Conservation (phyloP, 1,284 basidiomycete genomes). For the Apiotrichum veenhuisii region DNA sequence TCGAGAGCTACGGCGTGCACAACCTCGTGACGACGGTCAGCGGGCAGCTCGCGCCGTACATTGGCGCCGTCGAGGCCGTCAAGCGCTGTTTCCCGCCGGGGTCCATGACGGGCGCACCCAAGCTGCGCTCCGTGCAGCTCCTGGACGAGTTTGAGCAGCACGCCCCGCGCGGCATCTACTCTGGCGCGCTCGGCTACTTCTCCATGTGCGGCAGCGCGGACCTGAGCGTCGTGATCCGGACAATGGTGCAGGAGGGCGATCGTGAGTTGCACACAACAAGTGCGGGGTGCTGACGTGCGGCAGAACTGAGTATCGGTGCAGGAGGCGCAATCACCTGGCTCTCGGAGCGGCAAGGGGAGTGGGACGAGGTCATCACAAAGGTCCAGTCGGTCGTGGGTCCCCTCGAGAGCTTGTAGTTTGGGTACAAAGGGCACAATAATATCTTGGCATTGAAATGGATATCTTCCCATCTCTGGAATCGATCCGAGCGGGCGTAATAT, state of each 20-base stretch:
- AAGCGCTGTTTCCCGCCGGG: slow-evolving; percentile 81
- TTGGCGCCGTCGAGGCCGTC: slow-evolving; percentile 67
- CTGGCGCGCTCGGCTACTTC: slow-evolving; percentile 92
- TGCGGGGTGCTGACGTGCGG: neutral
- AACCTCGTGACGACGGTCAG: slow-evolving; percentile 93
- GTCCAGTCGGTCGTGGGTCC: slow-evolving; percentile 53
- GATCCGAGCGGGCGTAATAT: too few species aligned
- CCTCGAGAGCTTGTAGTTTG: slow-evolving; percentile 16
- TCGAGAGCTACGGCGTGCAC: slow-evolving; percentile 95
- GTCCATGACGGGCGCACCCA: slow-evolving; percentile 97
- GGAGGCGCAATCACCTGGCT: slow-evolving; percentile 95
- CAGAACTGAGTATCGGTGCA: slow-evolving; percentile 61
- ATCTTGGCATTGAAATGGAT: neutral
- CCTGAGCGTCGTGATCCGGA: slow-evolving; percentile 94
- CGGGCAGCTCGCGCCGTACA: slow-evolving; percentile 55
- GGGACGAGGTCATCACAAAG: slow-evolving; percentile 90
- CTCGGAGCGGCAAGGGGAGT: slow-evolving; percentile 79
- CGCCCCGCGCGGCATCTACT: slow-evolving; percentile 72
- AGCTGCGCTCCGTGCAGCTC: slow-evolving; percentile 87
- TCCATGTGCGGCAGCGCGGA: slow-evolving; percentile 83
- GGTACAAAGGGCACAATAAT: neutral
- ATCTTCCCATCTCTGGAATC: neutral
- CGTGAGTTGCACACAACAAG: slow-evolving; percentile 22
- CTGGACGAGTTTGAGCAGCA: slow-evolving; percentile 73
- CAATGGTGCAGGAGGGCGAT: slow-evolving; percentile 72